phyloP scores from a whole-genome alignment of 345 rosid genomes.

The Brassica carinata region DNA sequence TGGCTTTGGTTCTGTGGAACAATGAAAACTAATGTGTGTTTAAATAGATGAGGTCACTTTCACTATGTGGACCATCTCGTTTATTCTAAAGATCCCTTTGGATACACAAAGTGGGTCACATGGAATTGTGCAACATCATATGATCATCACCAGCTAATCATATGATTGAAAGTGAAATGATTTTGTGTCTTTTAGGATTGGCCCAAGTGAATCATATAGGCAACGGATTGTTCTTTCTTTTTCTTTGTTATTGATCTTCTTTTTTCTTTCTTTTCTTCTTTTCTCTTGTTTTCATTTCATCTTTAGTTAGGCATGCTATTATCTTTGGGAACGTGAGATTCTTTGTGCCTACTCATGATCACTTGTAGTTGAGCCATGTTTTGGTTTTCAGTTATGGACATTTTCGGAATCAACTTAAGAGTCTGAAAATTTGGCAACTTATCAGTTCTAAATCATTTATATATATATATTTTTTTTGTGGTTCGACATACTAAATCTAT shows the following conservation, averaged over 20 bases:
- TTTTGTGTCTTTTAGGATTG: not conserved
- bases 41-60: not conserved
- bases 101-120: not conserved
- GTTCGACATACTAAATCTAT: too few relatives aligned
- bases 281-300: not conserved
- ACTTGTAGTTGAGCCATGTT: conserved; percentile 1
- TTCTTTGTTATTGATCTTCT: not conserved
- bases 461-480: too few relatives aligned
- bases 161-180: not conserved
- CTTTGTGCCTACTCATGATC: not conserved
- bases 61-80: not conserved
- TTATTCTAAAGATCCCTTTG: not conserved
- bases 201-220: not conserved
- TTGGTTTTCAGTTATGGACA: not conserved
- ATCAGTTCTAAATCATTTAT: not conserved
- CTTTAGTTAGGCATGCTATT: not conserved
- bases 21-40: not conserved
- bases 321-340: not conserved
- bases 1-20: not conserved
- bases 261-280: not conserved
- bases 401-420: not conserved
- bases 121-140: not conserved
- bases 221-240: too few relatives aligned
- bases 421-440: not conserved
- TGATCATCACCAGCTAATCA: not conserved